Percentiles rank a stretch among this genome's conserved stretches.
Conservation (phyloP, 441 rosid genomes). For the Mallotus repandus region DNA sequence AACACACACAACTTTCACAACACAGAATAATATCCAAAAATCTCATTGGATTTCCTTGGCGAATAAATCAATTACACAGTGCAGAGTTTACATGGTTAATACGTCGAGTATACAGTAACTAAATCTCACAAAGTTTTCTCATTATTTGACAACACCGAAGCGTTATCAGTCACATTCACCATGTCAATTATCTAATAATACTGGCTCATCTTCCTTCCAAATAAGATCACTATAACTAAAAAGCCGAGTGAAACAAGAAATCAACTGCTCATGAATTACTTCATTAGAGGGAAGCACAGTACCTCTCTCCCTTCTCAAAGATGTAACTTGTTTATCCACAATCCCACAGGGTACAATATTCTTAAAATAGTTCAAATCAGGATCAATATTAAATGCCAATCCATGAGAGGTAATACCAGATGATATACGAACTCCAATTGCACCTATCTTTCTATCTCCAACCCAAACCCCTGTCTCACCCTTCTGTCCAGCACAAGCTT, state of each 20-base stretch:
- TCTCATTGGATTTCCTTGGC: constrained; percentile 17
- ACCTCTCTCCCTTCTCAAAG: constrained; percentile 71
- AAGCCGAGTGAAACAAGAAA: constrained; percentile 63
- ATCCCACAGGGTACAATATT: constrained; percentile 92
- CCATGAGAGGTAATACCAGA: constrained; percentile 86
- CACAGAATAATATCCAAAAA: constrained; percentile 1
- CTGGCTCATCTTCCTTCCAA: constrained; percentile 46
- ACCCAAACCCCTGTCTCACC: constrained; percentile 95
- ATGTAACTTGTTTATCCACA: constrained; percentile 80
- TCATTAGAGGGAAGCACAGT: constrained; percentile 62
- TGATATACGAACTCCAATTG: constrained; percentile 81
- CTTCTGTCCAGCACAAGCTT: constrained; percentile 61
- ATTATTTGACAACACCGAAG: constrained; percentile 3
- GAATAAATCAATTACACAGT: constrained; percentile 17
- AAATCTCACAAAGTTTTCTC: constrained; percentile 16
- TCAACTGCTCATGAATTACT: constrained; percentile 70
- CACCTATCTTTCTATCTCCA: constrained; percentile 84
- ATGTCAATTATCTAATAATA: constrained; percentile 29
- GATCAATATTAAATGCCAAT: constrained; percentile 79
- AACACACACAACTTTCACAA: constrained; percentile 10
- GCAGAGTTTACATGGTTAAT: constrained; percentile 13
- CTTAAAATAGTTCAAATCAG: constrained; percentile 79
- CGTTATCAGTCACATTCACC: constrained; percentile 6
- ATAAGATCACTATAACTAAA: constrained; percentile 54
- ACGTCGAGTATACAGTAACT: constrained; percentile 14